phyloP scores from a whole-genome alignment of 305 asterid species.

The Fraxinus latifolia region DNA sequence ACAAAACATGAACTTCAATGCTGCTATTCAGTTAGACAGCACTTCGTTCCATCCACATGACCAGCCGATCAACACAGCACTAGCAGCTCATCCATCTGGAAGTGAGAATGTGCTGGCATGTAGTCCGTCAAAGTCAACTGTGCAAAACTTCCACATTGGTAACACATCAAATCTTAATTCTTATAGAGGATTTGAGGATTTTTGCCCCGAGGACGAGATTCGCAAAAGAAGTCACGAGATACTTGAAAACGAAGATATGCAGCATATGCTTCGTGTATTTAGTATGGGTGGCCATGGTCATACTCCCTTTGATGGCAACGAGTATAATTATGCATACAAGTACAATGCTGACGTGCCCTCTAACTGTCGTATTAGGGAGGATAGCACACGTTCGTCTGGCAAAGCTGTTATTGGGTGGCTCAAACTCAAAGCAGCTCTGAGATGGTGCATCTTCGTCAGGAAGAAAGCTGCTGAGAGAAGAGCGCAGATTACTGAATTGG shows the following conservation, averaged over 20 bases:
- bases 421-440: slow-evolving; percentile 90
- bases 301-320: slow-evolving; percentile 42
- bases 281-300: slow-evolving; percentile 65
- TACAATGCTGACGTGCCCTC: slow-evolving; percentile 43
- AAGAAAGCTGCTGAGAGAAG: slow-evolving; percentile 97
- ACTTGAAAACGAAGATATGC: slow-evolving; percentile 95
- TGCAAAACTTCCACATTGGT: slow-evolving; percentile 44
- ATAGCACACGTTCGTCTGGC: slow-evolving; percentile 71
- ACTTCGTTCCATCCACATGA: slow-evolving; percentile 46
- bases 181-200: slow-evolving; percentile 54
- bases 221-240: slow-evolving; percentile 87
- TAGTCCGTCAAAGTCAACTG: slow-evolving; percentile 56
- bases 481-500: slow-evolving; percentile 81
- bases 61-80: slow-evolving; percentile 42
- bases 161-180: slow-evolving; percentile 47
- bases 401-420: slow-evolving; percentile 99
- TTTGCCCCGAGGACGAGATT: slow-evolving; percentile 68
- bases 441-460: slow-evolving; percentile 96
- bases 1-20: slow-evolving; percentile 54
- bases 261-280: slow-evolving; percentile 69
- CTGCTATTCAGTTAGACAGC: slow-evolving; percentile 39
- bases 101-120: slow-evolving; percentile 57
- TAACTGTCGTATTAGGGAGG: slow-evolving; percentile 45
- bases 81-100: slow-evolving; percentile 50
- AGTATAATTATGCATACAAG: slow-evolving; percentile 45